Base-by-base conservation (phyloP, 495 filamentous ascomycete species). In the Penicillium coprophilum region DNA sequence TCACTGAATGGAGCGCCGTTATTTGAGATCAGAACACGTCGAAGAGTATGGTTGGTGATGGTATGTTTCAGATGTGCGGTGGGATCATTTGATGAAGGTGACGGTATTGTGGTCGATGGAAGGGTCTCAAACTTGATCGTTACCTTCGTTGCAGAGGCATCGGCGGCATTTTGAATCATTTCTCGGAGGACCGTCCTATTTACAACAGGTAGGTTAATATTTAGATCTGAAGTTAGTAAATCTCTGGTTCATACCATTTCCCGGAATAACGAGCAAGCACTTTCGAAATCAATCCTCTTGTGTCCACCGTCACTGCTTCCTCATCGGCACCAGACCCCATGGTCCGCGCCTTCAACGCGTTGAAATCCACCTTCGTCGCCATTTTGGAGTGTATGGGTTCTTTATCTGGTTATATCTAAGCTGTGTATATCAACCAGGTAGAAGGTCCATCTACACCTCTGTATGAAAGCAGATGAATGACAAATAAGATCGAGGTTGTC, bases 221-320 rank as follows among this genome's bases (percentile, higher is more conserved):
- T 6, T 46, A 17, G 30, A 21, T 13, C 47, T 19, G 8, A 31
- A 13, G 12, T 30, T 7, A 19, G 12, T 41, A 30, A 27, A 46
- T 54, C 62, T 1, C 6, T 3, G 12, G 10, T 4, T 19, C 43
- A 38, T 56, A 80, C 86, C 92, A 96, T 75, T 97, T 93, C 53
- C 94, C 92, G 9, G 91, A 94, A 71, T 98, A 98, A 56, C 94
- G 77, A 17, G 94, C 93, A 39, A 98, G 81, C 1, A 97, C 92
- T 73, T 99, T 99, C 71, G 97, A 96, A 57, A 99, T 97, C 61
- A 99, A 76, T 28, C 92, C 95, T 62, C 95, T 79, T 23, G 94
- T 99, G 66, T 99, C 96, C 53, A 97, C 95, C 0, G 95, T 99
- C 34, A 99, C 95, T n/a, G 94, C 95, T 68, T 96, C 92, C 64